Evolutionary conservation across 1,284 basidiomycete species (phyloP).

Genomic region (Malassezia caprae): DNA sequence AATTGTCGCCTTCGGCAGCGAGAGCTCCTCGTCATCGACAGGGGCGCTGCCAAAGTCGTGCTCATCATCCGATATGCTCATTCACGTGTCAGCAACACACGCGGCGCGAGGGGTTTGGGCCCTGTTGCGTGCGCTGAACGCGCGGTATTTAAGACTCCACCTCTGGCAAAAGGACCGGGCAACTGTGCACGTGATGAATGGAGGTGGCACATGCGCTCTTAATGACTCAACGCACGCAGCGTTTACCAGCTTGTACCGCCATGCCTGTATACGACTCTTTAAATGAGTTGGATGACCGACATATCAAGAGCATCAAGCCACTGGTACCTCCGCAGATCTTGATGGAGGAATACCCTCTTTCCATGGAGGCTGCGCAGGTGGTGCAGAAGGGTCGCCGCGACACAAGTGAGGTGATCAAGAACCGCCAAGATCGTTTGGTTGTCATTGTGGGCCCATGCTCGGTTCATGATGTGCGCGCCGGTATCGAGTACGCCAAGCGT

Average conservation of each 20-base stretch:
- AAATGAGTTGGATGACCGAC: slow-evolving; percentile 43
- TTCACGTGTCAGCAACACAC: neutral
- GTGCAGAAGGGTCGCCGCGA: slow-evolving; percentile 29
- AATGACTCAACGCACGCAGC: neutral
- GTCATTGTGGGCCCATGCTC: slow-evolving; percentile 46
- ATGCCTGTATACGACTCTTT: slow-evolving; percentile 23
- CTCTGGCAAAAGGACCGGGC: neutral
- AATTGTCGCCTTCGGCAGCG: slow-evolving; percentile 90
- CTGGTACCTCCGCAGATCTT: slow-evolving; percentile 44
- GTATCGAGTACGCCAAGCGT: slow-evolving; percentile 34
- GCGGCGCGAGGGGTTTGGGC: neutral
- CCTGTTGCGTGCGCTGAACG: neutral
- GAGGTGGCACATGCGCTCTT: neutral
- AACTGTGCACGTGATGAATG: neutral
- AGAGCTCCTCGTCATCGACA: slow-evolving; percentile 70
- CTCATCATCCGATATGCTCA: slow-evolving; percentile 72
- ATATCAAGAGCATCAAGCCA: slow-evolving; percentile 43
- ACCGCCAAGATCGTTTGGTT: slow-evolving; percentile 39
- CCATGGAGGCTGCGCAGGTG: slow-evolving; percentile 30
- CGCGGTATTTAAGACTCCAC: slow-evolving; percentile 1
- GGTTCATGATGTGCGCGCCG: slow-evolving; percentile 43
- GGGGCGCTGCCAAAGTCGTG: slow-evolving; percentile 55
- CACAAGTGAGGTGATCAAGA: slow-evolving; percentile 38
- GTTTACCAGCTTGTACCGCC: neutral
- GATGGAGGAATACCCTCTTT: slow-evolving; percentile 42